phyloP scores from a whole-genome alignment of 2,329 filamentous ascomycete species.

The Colletotrichum sojae region DNA sequence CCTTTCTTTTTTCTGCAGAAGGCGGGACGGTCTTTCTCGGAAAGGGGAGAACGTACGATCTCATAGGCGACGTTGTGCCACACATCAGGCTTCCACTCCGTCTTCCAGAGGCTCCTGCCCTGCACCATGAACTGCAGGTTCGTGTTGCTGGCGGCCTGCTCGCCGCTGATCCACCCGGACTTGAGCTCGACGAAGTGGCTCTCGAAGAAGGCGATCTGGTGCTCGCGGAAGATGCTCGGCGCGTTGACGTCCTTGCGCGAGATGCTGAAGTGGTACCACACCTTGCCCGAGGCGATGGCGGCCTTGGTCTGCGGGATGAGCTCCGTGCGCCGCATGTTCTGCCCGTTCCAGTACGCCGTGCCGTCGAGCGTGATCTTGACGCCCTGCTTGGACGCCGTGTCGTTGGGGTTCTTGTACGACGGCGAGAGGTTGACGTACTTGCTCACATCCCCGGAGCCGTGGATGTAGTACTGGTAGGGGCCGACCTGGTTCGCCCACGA shows the following conservation, averaged over 20 bases:
- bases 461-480: slow-evolving; percentile 83
- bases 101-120: slow-evolving; percentile 73
- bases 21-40: too few relatives aligned
- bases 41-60: slow-evolving; percentile 60
- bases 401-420: slow-evolving; percentile 75
- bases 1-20: too few relatives aligned
- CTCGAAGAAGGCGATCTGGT: slow-evolving; percentile 76
- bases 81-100: slow-evolving; percentile 71
- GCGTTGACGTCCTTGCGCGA: slow-evolving; percentile 71
- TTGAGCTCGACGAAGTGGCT: slow-evolving; percentile 83
- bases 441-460: slow-evolving; percentile 69
- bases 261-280: slow-evolving; percentile 82
- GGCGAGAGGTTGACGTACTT: slow-evolving; percentile 75
- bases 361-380: slow-evolving; percentile 76
- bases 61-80: slow-evolving; percentile 85
- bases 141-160: slow-evolving; percentile 60
- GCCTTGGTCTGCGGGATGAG: slow-evolving; percentile 79
- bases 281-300: slow-evolving; percentile 75
- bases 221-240: slow-evolving; percentile 74
- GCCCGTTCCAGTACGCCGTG: slow-evolving; percentile 79
- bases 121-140: slow-evolving; percentile 76
- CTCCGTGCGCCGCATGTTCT: slow-evolving; percentile 81
- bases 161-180: slow-evolving; percentile 71
- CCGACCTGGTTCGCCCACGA: slow-evolving; percentile 78
- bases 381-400: slow-evolving; percentile 73